Conservation (phyloP, 2,329 filamentous ascomycete genomes). For the Nigrospora sphaerica region DNA sequence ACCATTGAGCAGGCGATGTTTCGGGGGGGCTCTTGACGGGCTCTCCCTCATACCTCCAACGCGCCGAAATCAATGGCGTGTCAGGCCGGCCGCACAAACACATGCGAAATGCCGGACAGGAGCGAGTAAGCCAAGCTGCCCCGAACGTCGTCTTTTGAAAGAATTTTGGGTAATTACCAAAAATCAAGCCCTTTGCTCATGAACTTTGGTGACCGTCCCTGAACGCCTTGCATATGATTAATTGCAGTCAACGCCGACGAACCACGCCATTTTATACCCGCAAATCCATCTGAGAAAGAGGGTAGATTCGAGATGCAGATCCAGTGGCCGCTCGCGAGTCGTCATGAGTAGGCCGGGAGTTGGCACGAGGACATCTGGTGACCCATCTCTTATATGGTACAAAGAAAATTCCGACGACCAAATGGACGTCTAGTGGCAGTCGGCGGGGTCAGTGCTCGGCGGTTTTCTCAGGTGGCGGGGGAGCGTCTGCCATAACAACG, state of each 20-base stretch:
- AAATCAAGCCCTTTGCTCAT: background rate
- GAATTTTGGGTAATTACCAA: background rate
- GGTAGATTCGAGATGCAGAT: background rate
- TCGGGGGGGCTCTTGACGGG: no score
- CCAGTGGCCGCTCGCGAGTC: no score
- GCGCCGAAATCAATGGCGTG: no score
- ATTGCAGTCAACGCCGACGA: background rate
- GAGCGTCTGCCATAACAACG: slow-evolving; percentile 23
- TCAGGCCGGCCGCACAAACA: no score
- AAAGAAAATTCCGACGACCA: slow-evolving; percentile 12
- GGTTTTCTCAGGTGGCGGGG: slow-evolving; percentile 22
- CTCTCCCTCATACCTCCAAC: no score
- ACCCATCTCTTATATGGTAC: slow-evolving; percentile 27
- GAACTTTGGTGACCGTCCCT: background rate
- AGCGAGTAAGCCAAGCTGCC: no score
- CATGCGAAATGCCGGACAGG: no score
- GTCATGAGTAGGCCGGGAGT: background rate
- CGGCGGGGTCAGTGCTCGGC: slow-evolving; percentile 10
- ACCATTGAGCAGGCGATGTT: no score
- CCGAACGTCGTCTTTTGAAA: no score
- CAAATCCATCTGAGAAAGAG: background rate
- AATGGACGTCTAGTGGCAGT: background rate
- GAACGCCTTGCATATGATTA: background rate
- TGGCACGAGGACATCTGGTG: background rate
- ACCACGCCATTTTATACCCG: background rate